These are phyloP conservation scores for Aspergillus haitiensis DNA, from an alignment of 495 filamentous ascomycete genomes.

Conservation along the genomic window DNA sequence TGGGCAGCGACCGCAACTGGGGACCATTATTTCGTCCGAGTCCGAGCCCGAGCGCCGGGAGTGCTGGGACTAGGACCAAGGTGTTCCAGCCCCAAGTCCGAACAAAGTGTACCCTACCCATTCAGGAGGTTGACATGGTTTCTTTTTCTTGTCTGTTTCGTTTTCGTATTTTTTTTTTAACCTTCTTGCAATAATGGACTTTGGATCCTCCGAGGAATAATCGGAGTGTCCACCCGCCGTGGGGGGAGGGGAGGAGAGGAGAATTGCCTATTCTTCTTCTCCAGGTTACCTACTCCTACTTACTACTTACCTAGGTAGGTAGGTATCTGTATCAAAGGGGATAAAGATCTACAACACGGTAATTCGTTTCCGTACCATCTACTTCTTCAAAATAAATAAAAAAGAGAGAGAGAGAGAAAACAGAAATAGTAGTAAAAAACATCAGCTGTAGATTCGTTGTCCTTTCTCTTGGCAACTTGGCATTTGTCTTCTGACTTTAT, in stretches of 20 bases:
- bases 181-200: background rate
- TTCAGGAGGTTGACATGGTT: too few species aligned
- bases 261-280: background rate
- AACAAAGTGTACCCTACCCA: too few species aligned
- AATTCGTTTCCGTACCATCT: too few species aligned
- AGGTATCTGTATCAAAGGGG: background rate
- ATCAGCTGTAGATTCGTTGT: background rate
- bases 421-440: background rate
- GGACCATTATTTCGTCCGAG: too few species aligned
- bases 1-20: too few species aligned
- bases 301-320: too few species aligned
- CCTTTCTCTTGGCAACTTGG: conserved; percentile 5
- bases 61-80: too few species aligned
- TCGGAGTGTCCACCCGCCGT: background rate
- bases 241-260: background rate
- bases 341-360: background rate
- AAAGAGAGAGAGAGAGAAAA: background rate
- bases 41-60: too few species aligned
- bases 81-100: too few species aligned
- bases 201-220: conserved; percentile 1
- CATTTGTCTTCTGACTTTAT: background rate
- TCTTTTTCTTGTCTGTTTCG: background rate
- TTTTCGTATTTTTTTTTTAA: background rate
- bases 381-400: background rate
- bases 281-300: too few species aligned